Evolutionary conservation across 2,329 filamentous ascomycete species (phyloP), one percentile per base, ranked within the genome.

Genomic region (Penicillium olsonii): DNA sequence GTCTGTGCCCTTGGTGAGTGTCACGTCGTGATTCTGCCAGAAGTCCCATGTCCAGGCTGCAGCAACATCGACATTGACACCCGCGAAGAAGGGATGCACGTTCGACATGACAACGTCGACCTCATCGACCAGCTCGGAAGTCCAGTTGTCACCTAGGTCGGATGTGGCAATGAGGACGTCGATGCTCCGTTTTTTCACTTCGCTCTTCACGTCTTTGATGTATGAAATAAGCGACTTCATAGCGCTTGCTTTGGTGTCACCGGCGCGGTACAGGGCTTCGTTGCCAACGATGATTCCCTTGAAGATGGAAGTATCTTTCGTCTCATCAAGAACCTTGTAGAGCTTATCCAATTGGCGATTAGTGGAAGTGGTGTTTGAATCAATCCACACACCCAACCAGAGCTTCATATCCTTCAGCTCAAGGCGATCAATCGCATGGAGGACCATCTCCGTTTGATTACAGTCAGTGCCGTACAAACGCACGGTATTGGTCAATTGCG

Each of bases 41-140:
- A 96, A 97, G 14, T 71, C 72, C 73, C 79, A 89, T 0, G 92
- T 95, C 92, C 92, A 97, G 7, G 68, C 73, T 0, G 91, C 86
- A 0, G 90, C 90, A 1, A 80, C 68, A 2, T 82, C 75, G 2
- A 84, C 86, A 0, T 80, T 75, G 11, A 90, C 84, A 39, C 92
- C 92, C 0, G 86, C 88, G 66, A 97, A 97, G 79, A 97, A 96
- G 0, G 94, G 92, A 67, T 97, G 94, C 46, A 97, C 89, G 67
- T 97, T 97, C 60, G 90, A 87, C 92, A 97, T 96, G 71, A 97
- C 85, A 63, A 89, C 85, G 69, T 97, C 92, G 35, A 90, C 88
- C 43, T 84, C 78, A 4, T 73, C 61, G 0, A 87, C 88, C 15
- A 97, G 81, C 2, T 78, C 76, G 0, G 78, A 64, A 2, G 84